These are phyloP conservation scores for Calonectria multiphialidica DNA, from an alignment of 2,329 filamentous ascomycete genomes.

Conservation along the genomic window DNA sequence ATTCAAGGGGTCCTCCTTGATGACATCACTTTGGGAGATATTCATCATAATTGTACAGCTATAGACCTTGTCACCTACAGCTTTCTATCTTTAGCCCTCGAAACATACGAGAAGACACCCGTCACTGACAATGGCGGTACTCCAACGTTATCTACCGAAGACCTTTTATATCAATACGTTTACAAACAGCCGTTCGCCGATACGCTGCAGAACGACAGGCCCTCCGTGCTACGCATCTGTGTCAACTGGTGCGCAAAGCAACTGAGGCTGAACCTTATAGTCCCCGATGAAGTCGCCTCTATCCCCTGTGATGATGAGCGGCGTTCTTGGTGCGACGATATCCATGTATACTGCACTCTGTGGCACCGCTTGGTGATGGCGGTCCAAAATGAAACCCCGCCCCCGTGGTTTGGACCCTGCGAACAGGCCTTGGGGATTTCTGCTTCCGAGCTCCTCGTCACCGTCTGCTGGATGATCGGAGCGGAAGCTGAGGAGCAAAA, in stretches of 20 bases:
- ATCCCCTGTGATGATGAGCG: slow-evolving; percentile 23
- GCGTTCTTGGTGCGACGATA: slow-evolving; percentile 37
- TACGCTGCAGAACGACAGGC: not conserved
- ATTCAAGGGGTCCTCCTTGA: slow-evolving; percentile 23
- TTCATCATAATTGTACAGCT: slow-evolving; percentile 27
- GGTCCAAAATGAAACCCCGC: slow-evolving; percentile 26
- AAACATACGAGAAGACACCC: slow-evolving; percentile 31
- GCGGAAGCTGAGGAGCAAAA: slow-evolving; percentile 11
- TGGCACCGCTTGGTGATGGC: slow-evolving; percentile 35
- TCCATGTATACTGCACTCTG: slow-evolving; percentile 40
- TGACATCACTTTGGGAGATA: slow-evolving; percentile 19
- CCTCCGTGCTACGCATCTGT: slow-evolving; percentile 31
- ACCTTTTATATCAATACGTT: slow-evolving; percentile 37
- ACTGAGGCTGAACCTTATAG: slow-evolving; percentile 22
- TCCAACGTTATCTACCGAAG: slow-evolving; percentile 25
- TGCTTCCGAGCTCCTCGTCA: slow-evolving; percentile 41
- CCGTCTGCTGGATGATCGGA: slow-evolving; percentile 41
- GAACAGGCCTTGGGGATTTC: slow-evolving; percentile 40
- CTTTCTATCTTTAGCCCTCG: slow-evolving; percentile 35
- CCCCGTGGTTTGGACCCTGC: slow-evolving; percentile 37
- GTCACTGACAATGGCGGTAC: not conserved
- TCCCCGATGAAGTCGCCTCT: slow-evolving; percentile 30
- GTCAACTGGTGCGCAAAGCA: slow-evolving; percentile 38
- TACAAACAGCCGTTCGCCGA: slow-evolving; percentile 33
- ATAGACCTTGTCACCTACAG: slow-evolving; percentile 39